Base-by-base conservation (phyloP, 495 filamentous ascomycete species). In the Aspergillus ellipticus region DNA sequence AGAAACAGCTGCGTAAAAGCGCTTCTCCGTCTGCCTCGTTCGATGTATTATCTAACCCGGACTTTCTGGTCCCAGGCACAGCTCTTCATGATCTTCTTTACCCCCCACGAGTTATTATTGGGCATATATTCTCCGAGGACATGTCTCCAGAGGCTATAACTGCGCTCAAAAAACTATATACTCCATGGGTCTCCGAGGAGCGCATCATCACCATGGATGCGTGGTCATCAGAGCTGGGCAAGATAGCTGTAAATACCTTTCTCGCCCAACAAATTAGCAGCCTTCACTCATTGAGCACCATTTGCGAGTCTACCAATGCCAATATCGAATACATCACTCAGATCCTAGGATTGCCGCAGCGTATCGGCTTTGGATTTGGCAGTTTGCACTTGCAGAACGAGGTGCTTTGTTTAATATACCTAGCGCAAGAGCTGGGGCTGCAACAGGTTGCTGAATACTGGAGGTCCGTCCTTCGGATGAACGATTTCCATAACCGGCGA, bases 41-140 rank as follows among this genome's bases (percentile, higher is more conserved):
- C 58, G 85, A 91, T 53, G 76, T 93, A 24, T 79, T 93, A 9
- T 88, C 87, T 13, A 93, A 91, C 62, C 89, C 89, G 11, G 87
- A 91, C 58, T 92, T 92, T 58, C 70, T 91, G 0, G 82, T 88
- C 16, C 86, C 89, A 54, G 89, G 89, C n/a, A 87, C 85, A 0
- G 86, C 87, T 0, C 77, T 92, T 52, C 62, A 74, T 2, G 82
- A 91, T 61, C 71, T 90, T 13, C 76, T 89, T 42, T 61, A 77
- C 42, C 89, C 89, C 2, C 84, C 87, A 47, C 81, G 89, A 8
- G 79, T 92, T 17, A 74, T 92, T n/a, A 89, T 93, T 62, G 88
- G 87, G 4, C 72, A 74, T n/a, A 55, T 66, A n/a, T 60, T 54
- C 50, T 42, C 54, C 3, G 26, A 56, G 6, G 55, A 57, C 16